Percentiles rank a stretch among this genome's conserved stretches.
Evolutionary conservation across 768 basidiomycete species (phyloP).

Genomic region (Boletus reticuloceps): DNA sequence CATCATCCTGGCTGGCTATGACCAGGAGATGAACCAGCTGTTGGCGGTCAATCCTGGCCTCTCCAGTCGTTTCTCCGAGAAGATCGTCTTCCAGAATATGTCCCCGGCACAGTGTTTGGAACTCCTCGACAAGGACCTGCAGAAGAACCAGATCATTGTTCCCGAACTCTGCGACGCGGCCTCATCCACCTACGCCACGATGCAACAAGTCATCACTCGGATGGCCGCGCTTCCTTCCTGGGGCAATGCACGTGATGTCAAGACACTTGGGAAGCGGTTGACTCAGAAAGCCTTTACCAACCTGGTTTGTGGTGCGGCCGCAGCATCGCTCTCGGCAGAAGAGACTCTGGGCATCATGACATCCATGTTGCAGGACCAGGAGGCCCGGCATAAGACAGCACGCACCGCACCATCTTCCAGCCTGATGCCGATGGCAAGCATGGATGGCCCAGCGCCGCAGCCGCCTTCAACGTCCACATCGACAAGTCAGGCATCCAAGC

Average conservation of each 20-base stretch:
- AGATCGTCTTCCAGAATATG: conserved; percentile 57
- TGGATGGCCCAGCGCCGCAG: conserved; percentile 13
- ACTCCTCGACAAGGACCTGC: conserved; percentile 48
- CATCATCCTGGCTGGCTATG: conserved; percentile 71
- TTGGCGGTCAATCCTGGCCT: conserved; percentile 61
- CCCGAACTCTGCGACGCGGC: conserved; percentile 29
- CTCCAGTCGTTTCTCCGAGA: conserved; percentile 68
- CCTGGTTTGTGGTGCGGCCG: conserved; percentile 13
- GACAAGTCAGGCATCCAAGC: conserved; percentile 18
- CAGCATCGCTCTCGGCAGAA: conserved; percentile 22
- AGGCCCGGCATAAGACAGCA: conserved; percentile 17
- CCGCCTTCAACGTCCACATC: conserved; percentile 22
- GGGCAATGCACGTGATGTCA: conserved; percentile 70
- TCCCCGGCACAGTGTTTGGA: conserved; percentile 48
- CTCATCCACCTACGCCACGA: conserved; percentile 13
- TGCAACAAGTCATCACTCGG: conserved; percentile 40
- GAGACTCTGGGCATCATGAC: conserved; percentile 31
- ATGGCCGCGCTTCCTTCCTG: conserved; percentile 51
- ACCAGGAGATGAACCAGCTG: conserved; percentile 62
- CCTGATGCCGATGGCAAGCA: conserved; percentile 22
- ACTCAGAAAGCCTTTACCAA: conserved; percentile 37
- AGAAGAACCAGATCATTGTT: conserved; percentile 40
- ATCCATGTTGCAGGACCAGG: conserved; percentile 22
- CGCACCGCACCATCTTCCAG: background rate
- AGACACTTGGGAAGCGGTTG: conserved; percentile 52